phyloP scores from a whole-genome alignment of 2,329 filamentous ascomycete genomes.

The Pseudogymnoascus verrucosus region DNA sequence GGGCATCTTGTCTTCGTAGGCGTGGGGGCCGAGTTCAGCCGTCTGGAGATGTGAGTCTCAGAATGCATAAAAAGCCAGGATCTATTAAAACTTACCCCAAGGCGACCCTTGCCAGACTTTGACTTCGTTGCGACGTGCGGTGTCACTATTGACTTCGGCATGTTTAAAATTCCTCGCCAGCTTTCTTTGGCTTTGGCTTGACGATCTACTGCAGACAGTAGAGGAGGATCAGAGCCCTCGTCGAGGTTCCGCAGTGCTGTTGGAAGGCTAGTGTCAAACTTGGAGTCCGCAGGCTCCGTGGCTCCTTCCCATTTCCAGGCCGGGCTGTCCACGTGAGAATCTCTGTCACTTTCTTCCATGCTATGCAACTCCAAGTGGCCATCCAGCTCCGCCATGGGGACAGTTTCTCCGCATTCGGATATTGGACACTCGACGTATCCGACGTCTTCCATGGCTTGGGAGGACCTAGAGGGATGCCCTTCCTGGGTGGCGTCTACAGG shows the following conservation, averaged over 20 bases:
- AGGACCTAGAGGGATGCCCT: slow-evolving; percentile 9
- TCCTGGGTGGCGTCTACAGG: slow-evolving; percentile 18
- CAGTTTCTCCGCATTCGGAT: slow-evolving; percentile 51
- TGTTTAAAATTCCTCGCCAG: slow-evolving; percentile 28
- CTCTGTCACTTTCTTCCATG: slow-evolving; percentile 15
- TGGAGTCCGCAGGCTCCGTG: neutral
- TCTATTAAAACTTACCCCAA: slow-evolving; percentile 27
- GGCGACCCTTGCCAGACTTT: slow-evolving; percentile 17
- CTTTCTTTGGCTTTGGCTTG: slow-evolving; percentile 21
- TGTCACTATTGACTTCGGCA: slow-evolving; percentile 19
- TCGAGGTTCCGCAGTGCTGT: slow-evolving; percentile 20
- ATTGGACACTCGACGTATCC: slow-evolving; percentile 46
- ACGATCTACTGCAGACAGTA: slow-evolving; percentile 12
- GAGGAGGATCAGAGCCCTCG: slow-evolving; percentile 9
- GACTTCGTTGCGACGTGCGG: slow-evolving; percentile 8
- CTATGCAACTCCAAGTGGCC: slow-evolving; percentile 52
- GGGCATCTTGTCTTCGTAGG: slow-evolving; percentile 69
- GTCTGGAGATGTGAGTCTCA: slow-evolving; percentile 27
- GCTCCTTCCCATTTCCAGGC: slow-evolving; percentile 8
- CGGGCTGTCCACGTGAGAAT: slow-evolving; percentile 11
- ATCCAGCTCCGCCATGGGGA: slow-evolving; percentile 44
- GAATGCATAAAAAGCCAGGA: slow-evolving; percentile 10
- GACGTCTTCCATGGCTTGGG: slow-evolving; percentile 24
- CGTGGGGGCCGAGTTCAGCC: slow-evolving; percentile 62
- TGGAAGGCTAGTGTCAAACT: slow-evolving; percentile 22